Conservation (phyloP, 164 flowering plant genomes). For the grape (Vitis vinifera) region DNA sequence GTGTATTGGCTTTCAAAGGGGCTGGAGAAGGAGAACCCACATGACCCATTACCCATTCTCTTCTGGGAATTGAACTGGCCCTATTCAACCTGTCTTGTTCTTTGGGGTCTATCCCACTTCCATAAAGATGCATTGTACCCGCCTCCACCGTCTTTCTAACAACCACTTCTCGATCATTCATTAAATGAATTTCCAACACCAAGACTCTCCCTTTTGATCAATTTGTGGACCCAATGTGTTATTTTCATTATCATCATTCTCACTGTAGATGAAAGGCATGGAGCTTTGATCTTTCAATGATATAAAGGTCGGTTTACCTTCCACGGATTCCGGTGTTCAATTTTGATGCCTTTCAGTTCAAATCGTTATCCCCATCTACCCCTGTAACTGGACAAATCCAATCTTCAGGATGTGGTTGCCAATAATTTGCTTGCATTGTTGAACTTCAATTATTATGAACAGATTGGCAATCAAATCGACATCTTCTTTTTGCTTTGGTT, state of each 20-base stretch:
- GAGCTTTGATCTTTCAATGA: no score
- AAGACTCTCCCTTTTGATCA: not conserved
- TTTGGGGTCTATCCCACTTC: not conserved
- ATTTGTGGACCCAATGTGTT: no score
- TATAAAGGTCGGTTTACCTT: no score
- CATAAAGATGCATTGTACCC: not conserved
- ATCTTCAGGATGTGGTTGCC: not conserved
- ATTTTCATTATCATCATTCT: no score
- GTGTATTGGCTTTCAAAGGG: not conserved
- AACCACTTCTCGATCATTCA: not conserved
- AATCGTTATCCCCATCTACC: no score
- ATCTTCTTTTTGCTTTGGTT: no score
- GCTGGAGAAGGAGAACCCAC: not conserved
- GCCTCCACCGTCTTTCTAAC: not conserved
- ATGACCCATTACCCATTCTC: constrained; percentile 2
- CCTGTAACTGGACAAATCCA: not conserved
- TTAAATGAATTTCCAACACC: not conserved
- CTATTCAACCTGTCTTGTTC: not conserved
- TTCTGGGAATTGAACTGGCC: not conserved
- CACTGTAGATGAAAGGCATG: no score
- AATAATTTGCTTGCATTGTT: not conserved
- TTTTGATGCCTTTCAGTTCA: no score
- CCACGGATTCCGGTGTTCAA: no score
- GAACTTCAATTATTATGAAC: not conserved
- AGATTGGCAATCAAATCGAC: not conserved